Evolutionary conservation across 495 filamentous ascomycete genomes (phyloP), one percentile per base, ranked within the genome.

Genomic region (Podospora anserina): DNA sequence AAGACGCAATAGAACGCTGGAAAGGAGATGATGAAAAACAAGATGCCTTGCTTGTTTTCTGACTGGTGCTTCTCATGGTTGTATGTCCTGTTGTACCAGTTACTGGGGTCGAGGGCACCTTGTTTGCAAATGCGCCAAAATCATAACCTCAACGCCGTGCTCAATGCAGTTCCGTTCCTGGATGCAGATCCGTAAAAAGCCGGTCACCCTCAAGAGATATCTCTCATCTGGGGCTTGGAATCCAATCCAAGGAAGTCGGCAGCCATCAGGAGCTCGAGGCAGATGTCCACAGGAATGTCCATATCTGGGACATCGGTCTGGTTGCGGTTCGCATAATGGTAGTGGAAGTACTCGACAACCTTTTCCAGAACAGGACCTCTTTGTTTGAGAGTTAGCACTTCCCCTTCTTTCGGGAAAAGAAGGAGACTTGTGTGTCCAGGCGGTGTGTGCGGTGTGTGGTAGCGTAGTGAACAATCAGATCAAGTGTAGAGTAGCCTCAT

Each of bases 291-390:
- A 15, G 94, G 92, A 44, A 88, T 85, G 20, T 97, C 93, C 92
- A 97, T 93, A 78, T 99, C 95, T 5, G 92, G 87, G 23, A 97
- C 92, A 69, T 96, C 89, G 62, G 86, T 85, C 68, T 80, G 81
- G 67, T 94, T 87, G 66, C 86, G 88, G 78, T 95, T 85, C 78
- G 92, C 93, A 77, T 96, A 86, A 77, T 91, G 90, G 81, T 94
- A 97, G 70, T 91, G 91, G 68, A 96, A 90, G 79, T 97, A 97
- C 80, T 97, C 91, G 77, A 88, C 92, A 53, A 97, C 90, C 78
- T 93, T 94, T 76, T 96, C 93, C 3, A 99, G 87, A 28, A 97
- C 87, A 18, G 90, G 73, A 59, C 89, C 92, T 75, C 92, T 97
- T 71, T 5, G 34, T 19, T 49, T 49, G 18, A 34, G 26, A n/a